phyloP scores from a whole-genome alignment of 768 basidiomycete species.

The Vishniacozyma victoriae region DNA sequence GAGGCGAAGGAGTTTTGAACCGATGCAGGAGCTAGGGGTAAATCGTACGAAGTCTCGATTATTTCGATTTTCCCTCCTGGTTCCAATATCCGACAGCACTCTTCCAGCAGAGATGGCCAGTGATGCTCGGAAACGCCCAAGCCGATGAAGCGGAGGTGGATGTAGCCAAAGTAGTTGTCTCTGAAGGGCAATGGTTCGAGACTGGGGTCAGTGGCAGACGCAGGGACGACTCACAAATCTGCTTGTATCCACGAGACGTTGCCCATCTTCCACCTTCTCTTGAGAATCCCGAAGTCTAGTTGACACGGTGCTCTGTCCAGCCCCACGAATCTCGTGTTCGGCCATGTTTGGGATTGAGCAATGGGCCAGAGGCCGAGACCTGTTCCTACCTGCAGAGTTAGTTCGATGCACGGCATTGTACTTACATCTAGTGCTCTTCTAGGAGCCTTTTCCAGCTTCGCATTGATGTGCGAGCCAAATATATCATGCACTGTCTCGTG shows the following conservation, averaged over 20 bases:
- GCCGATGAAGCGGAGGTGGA: too few species aligned
- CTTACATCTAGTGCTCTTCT: conserved; percentile 38
- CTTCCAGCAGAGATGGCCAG: not conserved
- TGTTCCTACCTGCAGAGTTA: conserved; percentile 31
- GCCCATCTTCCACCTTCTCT: not conserved
- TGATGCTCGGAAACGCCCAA: conserved; percentile 9
- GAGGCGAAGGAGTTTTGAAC: conserved; percentile 29
- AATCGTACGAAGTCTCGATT: conserved; percentile 21
- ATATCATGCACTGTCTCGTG: conserved; percentile 35
- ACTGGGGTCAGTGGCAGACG: conserved; percentile 19
- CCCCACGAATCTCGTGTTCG: conserved; percentile 35
- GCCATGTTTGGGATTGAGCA: conserved; percentile 37
- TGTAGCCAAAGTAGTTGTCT: too few species aligned
- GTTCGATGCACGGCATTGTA: not conserved
- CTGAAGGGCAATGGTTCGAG: too few species aligned
- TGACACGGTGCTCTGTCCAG: conserved; percentile 39
- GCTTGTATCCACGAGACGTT: conserved; percentile 41
- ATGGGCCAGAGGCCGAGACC: conserved; percentile 42
- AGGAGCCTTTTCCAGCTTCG: conserved; percentile 15
- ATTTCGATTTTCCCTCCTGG: too few species aligned
- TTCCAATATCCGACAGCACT: conserved; percentile 17
- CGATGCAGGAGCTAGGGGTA: conserved; percentile 22
- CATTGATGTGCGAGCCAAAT: conserved; percentile 28
- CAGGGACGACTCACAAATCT: conserved; percentile 31
- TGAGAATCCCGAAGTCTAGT: conserved; percentile 26